Evolutionary conservation across 202 grass and related monocot species (phyloP).

Genomic region (Eragrostis tef): DNA sequence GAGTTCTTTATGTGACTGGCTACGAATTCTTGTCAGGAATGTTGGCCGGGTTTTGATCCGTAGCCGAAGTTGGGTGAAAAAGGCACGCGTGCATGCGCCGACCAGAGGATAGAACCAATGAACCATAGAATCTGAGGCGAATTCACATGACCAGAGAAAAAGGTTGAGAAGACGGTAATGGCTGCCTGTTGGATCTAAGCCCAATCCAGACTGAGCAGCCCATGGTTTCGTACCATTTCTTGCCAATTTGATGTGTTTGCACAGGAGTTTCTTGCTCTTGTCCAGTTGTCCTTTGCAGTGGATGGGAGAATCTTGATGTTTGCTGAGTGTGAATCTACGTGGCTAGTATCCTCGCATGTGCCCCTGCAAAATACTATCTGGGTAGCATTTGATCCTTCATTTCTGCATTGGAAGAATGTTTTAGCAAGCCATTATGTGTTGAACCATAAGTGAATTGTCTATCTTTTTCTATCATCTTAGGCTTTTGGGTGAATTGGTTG

Average conservation of each 20-base stretch:
- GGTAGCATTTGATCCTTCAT: background rate
- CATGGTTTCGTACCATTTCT: conserved; percentile 5
- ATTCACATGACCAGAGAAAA: conserved; percentile 22
- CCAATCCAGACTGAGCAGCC: background rate
- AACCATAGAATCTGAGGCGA: conserved; percentile 33
- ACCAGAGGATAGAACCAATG: conserved; percentile 11
- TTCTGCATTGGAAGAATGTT: background rate
- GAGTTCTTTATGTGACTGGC: background rate
- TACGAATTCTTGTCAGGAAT: conserved; percentile 13
- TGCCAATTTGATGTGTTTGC: background rate
- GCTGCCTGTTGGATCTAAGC: background rate
- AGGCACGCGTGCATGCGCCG: conserved; percentile 31
- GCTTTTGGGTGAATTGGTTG: too few relatives aligned
- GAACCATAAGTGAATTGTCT: too few relatives aligned
- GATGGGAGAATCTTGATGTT: background rate
- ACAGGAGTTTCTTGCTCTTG: conserved; percentile 10
- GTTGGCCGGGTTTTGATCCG: background rate
- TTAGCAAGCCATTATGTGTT: background rate
- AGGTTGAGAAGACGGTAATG: background rate
- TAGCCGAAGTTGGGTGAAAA: background rate
- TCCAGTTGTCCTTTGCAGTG: conserved; percentile 1
- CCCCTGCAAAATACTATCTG: background rate
- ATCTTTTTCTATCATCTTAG: too few relatives aligned
- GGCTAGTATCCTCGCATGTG: background rate
- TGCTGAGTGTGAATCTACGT: background rate